Percentiles rank a stretch among this genome's conserved stretches.
Conservation (phyloP, 495 filamentous ascomycete species). For the Thermochaetoides thermophila region DNA sequence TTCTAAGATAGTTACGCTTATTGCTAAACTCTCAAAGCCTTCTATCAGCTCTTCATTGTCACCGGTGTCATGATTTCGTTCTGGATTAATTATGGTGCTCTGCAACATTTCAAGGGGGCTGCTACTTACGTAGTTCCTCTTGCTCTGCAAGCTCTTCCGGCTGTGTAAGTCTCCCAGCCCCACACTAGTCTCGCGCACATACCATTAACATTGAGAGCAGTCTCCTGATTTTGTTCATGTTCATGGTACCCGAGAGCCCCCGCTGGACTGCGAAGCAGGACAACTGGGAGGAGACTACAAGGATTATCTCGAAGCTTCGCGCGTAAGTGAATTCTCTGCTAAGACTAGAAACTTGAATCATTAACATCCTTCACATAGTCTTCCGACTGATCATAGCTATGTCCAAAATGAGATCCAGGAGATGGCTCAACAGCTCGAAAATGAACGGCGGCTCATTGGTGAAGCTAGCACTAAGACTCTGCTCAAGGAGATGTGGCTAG, state of each 20-base stretch:
- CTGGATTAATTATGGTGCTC: slow-evolving; percentile 40
- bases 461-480: slow-evolving; percentile 45
- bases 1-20: neutral
- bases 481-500: slow-evolving; percentile 53
- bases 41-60: slow-evolving; percentile 55
- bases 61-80: slow-evolving; percentile 54
- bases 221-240: slow-evolving; percentile 6
- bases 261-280: slow-evolving; percentile 46
- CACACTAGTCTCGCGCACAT: too few relatives aligned
- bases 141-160: slow-evolving; percentile 46
- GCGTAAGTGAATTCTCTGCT: neutral
- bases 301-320: slow-evolving; percentile 32
- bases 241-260: slow-evolving; percentile 19
- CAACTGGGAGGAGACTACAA: slow-evolving; percentile 40
- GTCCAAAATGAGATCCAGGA: slow-evolving; percentile 49
- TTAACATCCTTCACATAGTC: slow-evolving; percentile 7
- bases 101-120: slow-evolving; percentile 35
- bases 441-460: slow-evolving; percentile 42
- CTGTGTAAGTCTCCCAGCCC: too few relatives aligned
- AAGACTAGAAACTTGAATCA: neutral
- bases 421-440: slow-evolving; percentile 46
- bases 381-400: slow-evolving; percentile 42
- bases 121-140: slow-evolving; percentile 34
- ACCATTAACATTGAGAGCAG: too few relatives aligned
- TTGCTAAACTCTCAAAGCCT: slow-evolving; percentile 1